Base-by-base conservation (phyloP, 805 yeast species). In the Debaryomyces prosopidis region DNA sequence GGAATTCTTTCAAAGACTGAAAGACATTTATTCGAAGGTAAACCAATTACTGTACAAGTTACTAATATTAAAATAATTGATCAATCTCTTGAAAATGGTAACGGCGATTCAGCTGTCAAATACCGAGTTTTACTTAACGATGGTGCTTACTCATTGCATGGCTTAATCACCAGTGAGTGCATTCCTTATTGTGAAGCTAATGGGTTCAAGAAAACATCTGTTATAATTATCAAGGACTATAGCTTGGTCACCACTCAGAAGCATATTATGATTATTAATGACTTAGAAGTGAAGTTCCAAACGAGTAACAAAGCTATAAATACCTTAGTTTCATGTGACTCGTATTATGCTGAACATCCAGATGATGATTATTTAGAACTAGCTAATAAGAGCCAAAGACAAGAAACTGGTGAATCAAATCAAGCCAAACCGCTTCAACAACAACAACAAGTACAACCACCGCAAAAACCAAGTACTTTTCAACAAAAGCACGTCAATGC, bases 271-370 rank as follows among this genome's bases (percentile, higher is more conserved):
- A 62, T 78, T 43, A 68, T 80, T 42, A 75, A 76, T 43, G 76
- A 74, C 45, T 66, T 76, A 30, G 77, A 74, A 45, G 62, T 79
- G 11, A 57, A 71, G 20, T 62, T 66, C 34, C 59, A 67, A 12
- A 69, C 68, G 11, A 68, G 73, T 6, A 63, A 67, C 20, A 58
- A 71, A 59, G 45, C 66, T 65, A 51, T 62, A 36, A 73, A 75
- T 39, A 61, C 62, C n/a, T 52, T 66, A n/a, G 62, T 69, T 40
- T 63, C 70, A 32, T 60, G 84, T 33, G 89, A 84, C 58, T 76
- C 75, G 16, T 84, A 84, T 58, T 79, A 81, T 52, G 73, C 67
- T 32, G 71, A 68, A 12, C 82, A 85, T 61, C 86, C 87, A 3
- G 77, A 76, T 31, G 83, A 80, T 55, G 80, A 76, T 48, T 60